Percentiles rank a stretch among this genome's conserved stretches.
Conservation (phyloP, 164 flowering plant genomes). For the Stephania cephalantha region DNA sequence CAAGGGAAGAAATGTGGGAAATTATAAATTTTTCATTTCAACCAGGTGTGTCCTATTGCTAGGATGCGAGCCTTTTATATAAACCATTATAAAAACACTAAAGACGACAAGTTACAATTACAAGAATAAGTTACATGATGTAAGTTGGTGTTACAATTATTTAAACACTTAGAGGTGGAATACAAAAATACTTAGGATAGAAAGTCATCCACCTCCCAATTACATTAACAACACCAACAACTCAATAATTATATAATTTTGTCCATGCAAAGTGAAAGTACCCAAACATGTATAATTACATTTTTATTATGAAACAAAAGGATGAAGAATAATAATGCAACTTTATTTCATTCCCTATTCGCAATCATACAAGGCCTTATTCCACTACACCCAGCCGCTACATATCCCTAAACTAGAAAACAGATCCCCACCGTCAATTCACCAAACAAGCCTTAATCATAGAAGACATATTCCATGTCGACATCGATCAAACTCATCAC, state of each 20-base stretch:
- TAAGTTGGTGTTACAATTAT: too few species aligned
- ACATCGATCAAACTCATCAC: background rate
- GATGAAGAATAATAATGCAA: background rate
- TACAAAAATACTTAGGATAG: too few species aligned
- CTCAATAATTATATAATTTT: background rate
- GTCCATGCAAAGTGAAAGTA: background rate
- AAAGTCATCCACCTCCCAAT: too few species aligned
- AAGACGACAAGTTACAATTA: too few species aligned
- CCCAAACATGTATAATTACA: background rate
- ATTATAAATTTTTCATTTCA: too few species aligned
- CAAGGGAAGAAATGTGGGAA: too few species aligned
- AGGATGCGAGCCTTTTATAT: too few species aligned
- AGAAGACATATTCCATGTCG: background rate
- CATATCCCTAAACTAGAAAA: background rate
- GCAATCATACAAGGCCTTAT: background rate
- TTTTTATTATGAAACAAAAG: background rate
- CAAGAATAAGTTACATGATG: too few species aligned
- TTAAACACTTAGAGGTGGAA: too few species aligned
- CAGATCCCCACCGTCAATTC: background rate
- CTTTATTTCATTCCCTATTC: background rate
- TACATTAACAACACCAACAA: too few species aligned
- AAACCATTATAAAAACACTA: too few species aligned
- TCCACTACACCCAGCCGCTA: background rate
- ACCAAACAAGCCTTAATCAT: background rate
- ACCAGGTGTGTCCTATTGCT: too few species aligned